Evolutionary conservation across 805 yeast species (phyloP).

Genomic region (Cyberlindnera japonica): DNA sequence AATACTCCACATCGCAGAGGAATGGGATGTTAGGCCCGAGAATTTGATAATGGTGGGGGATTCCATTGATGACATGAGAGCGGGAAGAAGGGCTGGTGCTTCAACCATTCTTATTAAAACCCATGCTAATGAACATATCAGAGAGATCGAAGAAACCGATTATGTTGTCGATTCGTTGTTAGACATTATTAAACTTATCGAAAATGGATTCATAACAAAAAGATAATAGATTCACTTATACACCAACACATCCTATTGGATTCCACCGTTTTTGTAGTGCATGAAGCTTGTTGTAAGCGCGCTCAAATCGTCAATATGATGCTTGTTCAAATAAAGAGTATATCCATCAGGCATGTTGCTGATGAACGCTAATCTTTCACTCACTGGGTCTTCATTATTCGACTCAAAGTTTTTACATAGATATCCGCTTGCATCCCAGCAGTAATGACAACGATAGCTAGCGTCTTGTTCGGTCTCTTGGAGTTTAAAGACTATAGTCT

Average conservation of each 20-base stretch:
- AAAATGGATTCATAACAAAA: slow-evolving; percentile 31
- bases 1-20: slow-evolving; percentile 47
- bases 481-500: neutral
- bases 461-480: neutral
- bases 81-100: slow-evolving; percentile 63
- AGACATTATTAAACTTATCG: slow-evolving; percentile 35
- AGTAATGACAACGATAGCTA: neutral
- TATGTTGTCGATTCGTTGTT: slow-evolving; percentile 28
- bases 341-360: neutral
- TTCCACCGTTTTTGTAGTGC: slow-evolving; percentile 7
- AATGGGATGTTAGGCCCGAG: slow-evolving; percentile 44
- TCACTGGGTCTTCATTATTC: neutral
- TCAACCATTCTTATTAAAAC: slow-evolving; percentile 52
- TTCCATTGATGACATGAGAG: slow-evolving; percentile 63
- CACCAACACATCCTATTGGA: neutral
- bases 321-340: slow-evolving; percentile 13
- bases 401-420: neutral
- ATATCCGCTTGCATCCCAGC: neutral
- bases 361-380: neutral
- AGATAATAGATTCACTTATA: neutral
- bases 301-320: slow-evolving; percentile 13
- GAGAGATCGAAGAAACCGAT: slow-evolving; percentile 31
- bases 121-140: slow-evolving; percentile 44
- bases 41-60: slow-evolving; percentile 70
- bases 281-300: slow-evolving; percentile 17